These are phyloP conservation scores for Halophytophthora batemanensis DNA, from an alignment of 352 stramenopile species.

Conservation along the genomic window DNA sequence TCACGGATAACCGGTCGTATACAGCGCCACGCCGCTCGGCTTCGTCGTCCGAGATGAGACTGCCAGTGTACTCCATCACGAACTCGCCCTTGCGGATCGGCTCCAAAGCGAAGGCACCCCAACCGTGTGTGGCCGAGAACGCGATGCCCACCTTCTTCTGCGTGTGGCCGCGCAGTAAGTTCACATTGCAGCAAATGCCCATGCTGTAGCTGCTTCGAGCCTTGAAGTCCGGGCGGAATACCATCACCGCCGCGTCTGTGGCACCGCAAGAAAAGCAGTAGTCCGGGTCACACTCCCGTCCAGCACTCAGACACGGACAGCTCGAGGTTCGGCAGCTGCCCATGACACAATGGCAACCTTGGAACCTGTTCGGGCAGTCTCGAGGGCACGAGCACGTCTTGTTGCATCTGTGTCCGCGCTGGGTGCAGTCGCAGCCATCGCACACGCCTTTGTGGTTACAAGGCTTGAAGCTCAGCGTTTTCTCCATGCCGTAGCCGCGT, in stretches of 20 bases:
- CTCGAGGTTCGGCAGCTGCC: constrained; percentile 52
- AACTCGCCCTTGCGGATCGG: constrained; percentile 68
- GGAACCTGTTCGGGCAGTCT: constrained; percentile 61
- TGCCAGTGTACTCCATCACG: constrained; percentile 70
- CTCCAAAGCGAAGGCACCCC: constrained; percentile 65
- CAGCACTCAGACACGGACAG: constrained; percentile 52
- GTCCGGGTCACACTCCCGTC: constrained; percentile 70
- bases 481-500: constrained; percentile 39
- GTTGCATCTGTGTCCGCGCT: constrained; percentile 52
- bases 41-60: constrained; percentile 72
- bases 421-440: constrained; percentile 52
- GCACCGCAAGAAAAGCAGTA: constrained; percentile 71
- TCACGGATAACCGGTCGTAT: constrained; percentile 72
- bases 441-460: constrained; percentile 62
- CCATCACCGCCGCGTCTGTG: constrained; percentile 56
- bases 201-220: constrained; percentile 23
- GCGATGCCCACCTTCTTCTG: constrained; percentile 65
- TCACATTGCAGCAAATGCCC: constrained; percentile 60
- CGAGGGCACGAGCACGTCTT: constrained; percentile 59
- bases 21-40: constrained; percentile 76
- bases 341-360: constrained; percentile 57
- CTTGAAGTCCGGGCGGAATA: constrained; percentile 27
- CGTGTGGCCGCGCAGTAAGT: constrained; percentile 44
- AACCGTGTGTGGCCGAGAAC: constrained; percentile 68
- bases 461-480: constrained; percentile 53